Evolutionary conservation across 2,329 filamentous ascomycete species (phyloP).

Genomic region (Fusarium veterinarium): DNA sequence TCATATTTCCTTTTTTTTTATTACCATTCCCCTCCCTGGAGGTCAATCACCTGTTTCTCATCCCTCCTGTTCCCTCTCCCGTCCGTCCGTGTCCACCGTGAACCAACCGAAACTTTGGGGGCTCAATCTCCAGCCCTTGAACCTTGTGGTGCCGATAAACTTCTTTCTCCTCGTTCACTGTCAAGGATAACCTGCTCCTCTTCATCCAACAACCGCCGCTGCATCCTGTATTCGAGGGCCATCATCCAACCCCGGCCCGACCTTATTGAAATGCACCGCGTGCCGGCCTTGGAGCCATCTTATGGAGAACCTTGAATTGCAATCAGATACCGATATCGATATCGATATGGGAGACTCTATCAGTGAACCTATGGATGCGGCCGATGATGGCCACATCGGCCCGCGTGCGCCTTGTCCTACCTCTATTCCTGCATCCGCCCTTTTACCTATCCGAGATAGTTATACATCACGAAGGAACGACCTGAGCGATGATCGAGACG

Average conservation of each 20-base stretch:
- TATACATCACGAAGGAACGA: constrained; percentile 35
- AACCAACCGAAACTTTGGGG: constrained; percentile 15
- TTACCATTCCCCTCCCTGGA: constrained; percentile 45
- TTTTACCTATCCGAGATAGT: constrained; percentile 40
- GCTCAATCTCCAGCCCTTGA: constrained; percentile 24
- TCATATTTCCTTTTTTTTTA: constrained; percentile 37
- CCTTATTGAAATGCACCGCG: constrained; percentile 41
- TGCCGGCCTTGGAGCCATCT: constrained; percentile 37
- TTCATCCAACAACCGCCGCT: not conserved
- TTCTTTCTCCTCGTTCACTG: constrained; percentile 7
- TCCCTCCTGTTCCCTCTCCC: constrained; percentile 34
- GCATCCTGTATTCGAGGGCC: not conserved
- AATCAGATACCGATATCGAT: constrained; percentile 35
- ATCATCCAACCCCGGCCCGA: constrained; percentile 1
- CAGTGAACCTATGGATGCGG: constrained; percentile 44
- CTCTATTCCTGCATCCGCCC: constrained; percentile 34
- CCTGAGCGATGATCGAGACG: constrained; percentile 21
- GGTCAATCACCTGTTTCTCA: constrained; percentile 43
- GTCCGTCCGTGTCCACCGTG: constrained; percentile 13
- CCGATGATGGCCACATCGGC: constrained; percentile 35
- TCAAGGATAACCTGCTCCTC: not conserved
- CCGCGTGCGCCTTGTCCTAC: constrained; percentile 34
- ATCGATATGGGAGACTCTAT: constrained; percentile 38
- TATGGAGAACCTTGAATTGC: constrained; percentile 39
- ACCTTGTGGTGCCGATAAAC: constrained; percentile 18